Percentiles rank a stretch among this genome's conserved stretches.
Evolutionary conservation across 306 rosid genomes (phyloP).

Genomic region (Lablab purpureus): DNA sequence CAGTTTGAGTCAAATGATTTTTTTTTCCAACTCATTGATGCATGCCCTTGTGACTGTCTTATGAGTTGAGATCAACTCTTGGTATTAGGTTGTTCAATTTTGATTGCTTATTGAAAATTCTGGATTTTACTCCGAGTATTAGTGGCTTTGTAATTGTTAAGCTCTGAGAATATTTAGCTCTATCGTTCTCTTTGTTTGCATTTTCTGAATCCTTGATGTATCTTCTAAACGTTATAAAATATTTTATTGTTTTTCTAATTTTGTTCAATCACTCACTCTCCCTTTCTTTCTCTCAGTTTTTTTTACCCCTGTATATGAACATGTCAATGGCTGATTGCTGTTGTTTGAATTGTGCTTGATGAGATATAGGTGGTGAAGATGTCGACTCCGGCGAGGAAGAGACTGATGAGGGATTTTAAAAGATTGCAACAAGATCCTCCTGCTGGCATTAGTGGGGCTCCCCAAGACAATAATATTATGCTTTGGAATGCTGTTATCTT

Average conservation of each 20-base stretch:
- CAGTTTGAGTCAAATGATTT: background rate
- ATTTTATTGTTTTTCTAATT: background rate
- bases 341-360: conserved; percentile 38
- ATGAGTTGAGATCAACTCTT: background rate
- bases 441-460: conserved; percentile 97
- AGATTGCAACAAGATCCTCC: conserved; percentile 96
- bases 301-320: conserved; percentile 1
- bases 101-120: conserved; percentile 30
- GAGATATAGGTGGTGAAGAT: conserved; percentile 75
- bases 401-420: conserved; percentile 95
- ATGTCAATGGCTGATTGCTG: conserved; percentile 18
- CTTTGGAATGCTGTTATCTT: conserved; percentile 98
- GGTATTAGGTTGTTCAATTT: conserved; percentile 27
- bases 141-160: conserved; percentile 18
- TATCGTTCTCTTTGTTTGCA: background rate
- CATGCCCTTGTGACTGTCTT: conserved; percentile 13
- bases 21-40: conserved; percentile 1
- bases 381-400: conserved; percentile 93
- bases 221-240: background rate
- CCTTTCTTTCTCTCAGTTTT: background rate
- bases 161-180: background rate
- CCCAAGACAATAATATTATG: conserved; percentile 93
- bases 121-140: conserved; percentile 7
- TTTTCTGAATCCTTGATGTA: background rate
- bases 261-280: background rate